phyloP scores from a whole-genome alignment of 2,329 filamentous ascomycete genomes.

The Neofusicoccum kwambonambiense region DNA sequence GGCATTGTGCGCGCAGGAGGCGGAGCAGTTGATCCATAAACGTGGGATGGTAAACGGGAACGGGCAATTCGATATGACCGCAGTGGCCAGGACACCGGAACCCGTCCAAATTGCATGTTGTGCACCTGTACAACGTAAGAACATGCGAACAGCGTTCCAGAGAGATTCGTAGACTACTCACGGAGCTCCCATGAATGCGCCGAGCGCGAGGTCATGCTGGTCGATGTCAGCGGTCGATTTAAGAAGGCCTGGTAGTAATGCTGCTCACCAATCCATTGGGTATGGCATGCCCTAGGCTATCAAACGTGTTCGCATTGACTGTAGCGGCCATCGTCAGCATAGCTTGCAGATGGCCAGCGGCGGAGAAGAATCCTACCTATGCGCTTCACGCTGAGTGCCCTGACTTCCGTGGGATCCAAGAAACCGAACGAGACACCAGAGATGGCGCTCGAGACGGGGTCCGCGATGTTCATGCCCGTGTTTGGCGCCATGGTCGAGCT shows the following conservation, averaged over 20 bases:
- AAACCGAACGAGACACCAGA: constrained; percentile 87
- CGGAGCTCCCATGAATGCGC: constrained; percentile 83
- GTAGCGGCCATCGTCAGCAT: too few species aligned
- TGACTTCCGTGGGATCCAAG: constrained; percentile 78
- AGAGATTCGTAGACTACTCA: constrained; percentile 46
- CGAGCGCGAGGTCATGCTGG: constrained; percentile 80
- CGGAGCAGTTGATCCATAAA: constrained; percentile 91
- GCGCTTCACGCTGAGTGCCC: constrained; percentile 84
- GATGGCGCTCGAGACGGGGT: constrained; percentile 80
- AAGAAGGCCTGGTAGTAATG: too few species aligned
- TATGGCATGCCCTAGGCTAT: constrained; percentile 83
- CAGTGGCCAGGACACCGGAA: constrained; percentile 84
- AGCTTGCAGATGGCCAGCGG: not conserved
- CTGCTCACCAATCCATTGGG: constrained; percentile 67
- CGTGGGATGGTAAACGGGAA: constrained; percentile 92
- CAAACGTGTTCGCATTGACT: constrained; percentile 82
- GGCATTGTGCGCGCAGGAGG: constrained; percentile 81
- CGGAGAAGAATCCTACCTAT: constrained; percentile 47
- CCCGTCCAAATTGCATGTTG: constrained; percentile 84
- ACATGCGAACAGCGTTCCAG: not conserved
- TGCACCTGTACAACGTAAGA: constrained; percentile 59
- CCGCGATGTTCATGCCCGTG: constrained; percentile 50
- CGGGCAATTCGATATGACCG: constrained; percentile 91
- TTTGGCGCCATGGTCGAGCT: constrained; percentile 1
- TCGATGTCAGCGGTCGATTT: too few species aligned